phyloP scores from a whole-genome alignment of 106 monocot species.

The Platanthera zijinensis region DNA sequence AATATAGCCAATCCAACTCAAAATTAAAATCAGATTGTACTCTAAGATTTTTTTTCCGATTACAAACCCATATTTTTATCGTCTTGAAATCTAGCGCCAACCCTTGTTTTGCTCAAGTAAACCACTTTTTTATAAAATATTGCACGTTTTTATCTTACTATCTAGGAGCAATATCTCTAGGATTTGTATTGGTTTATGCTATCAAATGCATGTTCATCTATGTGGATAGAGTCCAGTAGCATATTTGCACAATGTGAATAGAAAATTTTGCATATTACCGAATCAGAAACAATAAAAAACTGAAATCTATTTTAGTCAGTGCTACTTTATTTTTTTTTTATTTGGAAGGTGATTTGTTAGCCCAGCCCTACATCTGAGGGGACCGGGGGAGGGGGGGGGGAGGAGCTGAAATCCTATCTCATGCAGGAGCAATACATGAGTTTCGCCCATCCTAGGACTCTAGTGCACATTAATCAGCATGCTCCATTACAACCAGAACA shows the following conservation, averaged over 20 bases:
- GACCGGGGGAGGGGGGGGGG: too few species aligned
- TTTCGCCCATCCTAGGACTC: too few species aligned
- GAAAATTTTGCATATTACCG: background rate
- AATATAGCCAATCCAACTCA: too few species aligned
- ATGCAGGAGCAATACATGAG: too few species aligned
- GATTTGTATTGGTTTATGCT: background rate
- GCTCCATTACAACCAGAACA: too few species aligned
- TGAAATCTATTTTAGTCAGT: background rate
- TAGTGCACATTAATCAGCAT: too few species aligned
- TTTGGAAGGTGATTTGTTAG: background rate
- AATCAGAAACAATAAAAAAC: background rate
- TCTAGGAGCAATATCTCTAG: background rate
- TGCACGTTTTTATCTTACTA: background rate
- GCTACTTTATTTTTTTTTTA: background rate
- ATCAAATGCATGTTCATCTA: background rate
- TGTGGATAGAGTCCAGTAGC: background rate
- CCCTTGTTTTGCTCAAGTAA: background rate
- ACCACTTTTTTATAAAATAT: background rate
- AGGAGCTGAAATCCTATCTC: too few species aligned
- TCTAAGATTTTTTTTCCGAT: too few species aligned
- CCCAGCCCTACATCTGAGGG: too few species aligned
- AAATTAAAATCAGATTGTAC: too few species aligned
- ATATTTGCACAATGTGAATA: background rate
- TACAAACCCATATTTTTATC: too few species aligned
- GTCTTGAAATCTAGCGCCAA: too few species aligned